Evolutionary conservation across 2,329 filamentous ascomycete genomes (phyloP).

Genomic region (Xylaria sp.): DNA sequence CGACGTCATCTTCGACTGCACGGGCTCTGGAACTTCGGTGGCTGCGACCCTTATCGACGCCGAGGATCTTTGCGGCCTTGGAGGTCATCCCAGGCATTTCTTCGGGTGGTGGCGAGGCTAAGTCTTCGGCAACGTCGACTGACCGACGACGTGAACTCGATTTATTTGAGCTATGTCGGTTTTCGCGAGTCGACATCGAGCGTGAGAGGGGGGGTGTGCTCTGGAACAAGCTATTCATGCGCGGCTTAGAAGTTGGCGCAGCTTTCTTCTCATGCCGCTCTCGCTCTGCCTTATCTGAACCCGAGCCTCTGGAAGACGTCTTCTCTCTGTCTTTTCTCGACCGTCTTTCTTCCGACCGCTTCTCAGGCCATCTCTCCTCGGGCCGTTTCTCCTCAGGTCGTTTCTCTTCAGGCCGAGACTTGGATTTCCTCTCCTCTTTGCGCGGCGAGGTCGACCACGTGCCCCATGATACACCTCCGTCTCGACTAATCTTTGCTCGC

Average conservation of each 20-base stretch:
- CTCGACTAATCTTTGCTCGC: constrained; percentile 74
- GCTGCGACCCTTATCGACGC: constrained; percentile 52
- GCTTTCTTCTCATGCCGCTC: constrained; percentile 43
- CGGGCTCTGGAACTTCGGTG: constrained; percentile 51
- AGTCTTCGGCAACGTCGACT: constrained; percentile 64
- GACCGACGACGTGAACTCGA: constrained; percentile 70
- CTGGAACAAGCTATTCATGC: constrained; percentile 68
- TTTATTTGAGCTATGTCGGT: constrained; percentile 58
- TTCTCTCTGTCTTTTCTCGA: constrained; percentile 69
- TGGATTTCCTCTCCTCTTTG: constrained; percentile 63
- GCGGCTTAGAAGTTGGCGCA: constrained; percentile 57
- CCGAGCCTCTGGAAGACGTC: constrained; percentile 65
- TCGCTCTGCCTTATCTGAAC: constrained; percentile 61
- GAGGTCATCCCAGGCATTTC: constrained; percentile 65
- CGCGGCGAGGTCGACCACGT: constrained; percentile 66
- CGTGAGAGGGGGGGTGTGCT: constrained; percentile 68
- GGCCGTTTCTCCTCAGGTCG: constrained; percentile 69
- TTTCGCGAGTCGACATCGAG: constrained; percentile 69
- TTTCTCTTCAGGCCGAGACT: constrained; percentile 67
- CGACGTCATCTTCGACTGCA: constrained; percentile 50
- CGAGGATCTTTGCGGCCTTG: constrained; percentile 79
- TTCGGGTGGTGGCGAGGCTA: constrained; percentile 75
- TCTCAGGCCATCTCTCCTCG: constrained; percentile 66
- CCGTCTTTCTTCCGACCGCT: constrained; percentile 66
- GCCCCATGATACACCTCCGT: constrained; percentile 71